Percentiles rank a stretch among this genome's conserved stretches.
Conservation (phyloP, 768 basidiomycete genomes). For the Boletus fagicola region DNA sequence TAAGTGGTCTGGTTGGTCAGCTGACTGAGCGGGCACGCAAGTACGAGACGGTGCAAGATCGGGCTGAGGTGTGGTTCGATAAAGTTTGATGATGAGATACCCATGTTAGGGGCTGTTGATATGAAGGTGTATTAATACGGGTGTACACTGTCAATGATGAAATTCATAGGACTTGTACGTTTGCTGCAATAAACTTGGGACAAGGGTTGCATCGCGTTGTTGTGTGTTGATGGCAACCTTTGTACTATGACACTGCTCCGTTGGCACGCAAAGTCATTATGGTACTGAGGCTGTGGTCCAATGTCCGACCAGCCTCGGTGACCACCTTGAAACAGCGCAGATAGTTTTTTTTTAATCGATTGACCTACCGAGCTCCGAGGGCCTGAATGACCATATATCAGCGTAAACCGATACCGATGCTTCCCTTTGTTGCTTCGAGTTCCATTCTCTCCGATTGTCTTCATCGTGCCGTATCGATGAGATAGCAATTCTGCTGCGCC, state of each 20-base stretch:
- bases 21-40: conserved; percentile 24
- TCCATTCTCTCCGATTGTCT: not conserved
- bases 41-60: conserved; percentile 21
- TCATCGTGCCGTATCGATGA: not conserved
- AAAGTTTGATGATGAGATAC: conserved; percentile 6
- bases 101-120: not conserved
- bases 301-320: not conserved
- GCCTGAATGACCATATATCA: too few species aligned
- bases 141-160: not conserved
- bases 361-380: not conserved
- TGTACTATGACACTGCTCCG: not conserved
- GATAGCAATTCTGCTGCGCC: not conserved
- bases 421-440: not conserved
- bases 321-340: not conserved
- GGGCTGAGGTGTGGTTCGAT: conserved; percentile 35
- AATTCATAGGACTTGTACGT: not conserved
- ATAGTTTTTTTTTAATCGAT: not conserved
- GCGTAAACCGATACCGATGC: too few species aligned
- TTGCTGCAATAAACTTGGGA: not conserved
- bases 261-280: not conserved
- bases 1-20: conserved; percentile 15
- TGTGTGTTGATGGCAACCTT: not conserved
- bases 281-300: not conserved
- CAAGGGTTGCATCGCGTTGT: not conserved
- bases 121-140: not conserved